phyloP scores from a whole-genome alignment of 306 rosid species.

The Vigna nakashimae region DNA sequence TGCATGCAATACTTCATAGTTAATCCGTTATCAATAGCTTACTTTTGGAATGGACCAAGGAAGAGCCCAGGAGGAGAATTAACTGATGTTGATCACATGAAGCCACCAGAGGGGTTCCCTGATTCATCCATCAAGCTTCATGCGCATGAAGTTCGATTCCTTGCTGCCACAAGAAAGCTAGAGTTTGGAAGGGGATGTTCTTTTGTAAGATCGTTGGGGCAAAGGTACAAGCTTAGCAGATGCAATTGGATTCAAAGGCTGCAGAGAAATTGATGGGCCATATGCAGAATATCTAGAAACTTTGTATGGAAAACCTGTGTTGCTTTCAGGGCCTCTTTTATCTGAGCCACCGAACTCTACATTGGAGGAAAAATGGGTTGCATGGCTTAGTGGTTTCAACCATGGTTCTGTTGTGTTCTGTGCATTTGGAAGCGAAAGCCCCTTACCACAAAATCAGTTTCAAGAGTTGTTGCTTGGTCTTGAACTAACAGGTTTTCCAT shows the following conservation, averaged over 20 bases:
- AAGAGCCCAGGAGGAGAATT: not conserved
- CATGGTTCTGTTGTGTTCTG: conserved; percentile 39
- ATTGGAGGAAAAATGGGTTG: conserved; percentile 39
- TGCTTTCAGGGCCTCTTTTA: conserved; percentile 42
- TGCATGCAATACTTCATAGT: not conserved
- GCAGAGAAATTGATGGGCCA: too few relatives aligned
- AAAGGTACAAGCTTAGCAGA: too few relatives aligned
- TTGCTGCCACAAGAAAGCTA: not conserved
- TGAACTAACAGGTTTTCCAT: conserved; percentile 35
- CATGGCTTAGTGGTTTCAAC: conserved; percentile 36
- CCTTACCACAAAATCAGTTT: conserved; percentile 9
- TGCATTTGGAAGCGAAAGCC: conserved; percentile 43
- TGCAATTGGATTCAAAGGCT: too few relatives aligned
- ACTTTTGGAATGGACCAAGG: not conserved
- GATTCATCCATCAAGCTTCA: conserved; percentile 12
- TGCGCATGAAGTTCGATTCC: conserved; percentile 31
- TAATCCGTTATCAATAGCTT: conserved; percentile 21
- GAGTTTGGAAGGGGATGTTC: conserved; percentile 25
- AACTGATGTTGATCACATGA: conserved; percentile 20
- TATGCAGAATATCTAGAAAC: conserved; percentile 27
- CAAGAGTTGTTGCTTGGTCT: conserved; percentile 45
- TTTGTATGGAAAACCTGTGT: conserved; percentile 12
- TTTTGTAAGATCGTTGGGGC: too few relatives aligned
- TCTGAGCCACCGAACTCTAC: conserved; percentile 1
- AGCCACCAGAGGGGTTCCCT: conserved; percentile 39